A percentile compares a stretch with the other conserved stretches of the same genome.
phyloP scores from a whole-genome alignment of 2,329 filamentous ascomycete species.

The Arachnomyces sp. region DNA sequence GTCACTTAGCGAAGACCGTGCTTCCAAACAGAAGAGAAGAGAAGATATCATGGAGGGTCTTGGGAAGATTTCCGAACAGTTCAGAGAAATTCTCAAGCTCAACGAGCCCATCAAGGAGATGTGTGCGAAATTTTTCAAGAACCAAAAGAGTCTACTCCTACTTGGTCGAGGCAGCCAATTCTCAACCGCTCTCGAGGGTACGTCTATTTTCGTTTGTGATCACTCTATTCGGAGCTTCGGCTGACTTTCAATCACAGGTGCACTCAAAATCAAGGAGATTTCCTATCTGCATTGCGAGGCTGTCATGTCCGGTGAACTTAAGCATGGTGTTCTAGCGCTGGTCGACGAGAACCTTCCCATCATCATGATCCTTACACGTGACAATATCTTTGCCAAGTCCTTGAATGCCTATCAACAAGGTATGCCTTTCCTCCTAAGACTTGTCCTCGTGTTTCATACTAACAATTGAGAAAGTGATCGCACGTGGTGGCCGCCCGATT shows the following conservation, averaged over 20 bases:
- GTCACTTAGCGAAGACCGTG: conserved; percentile 90
- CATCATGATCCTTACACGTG: conserved; percentile 98
- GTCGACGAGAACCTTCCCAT: conserved; percentile 98
- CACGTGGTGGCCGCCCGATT: conserved; percentile 89
- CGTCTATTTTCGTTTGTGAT: conserved; percentile 14
- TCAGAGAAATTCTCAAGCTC: conserved; percentile 83
- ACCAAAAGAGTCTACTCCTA: conserved; percentile 92
- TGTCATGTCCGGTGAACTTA: conserved; percentile 99
- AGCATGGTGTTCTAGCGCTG: conserved; percentile 94
- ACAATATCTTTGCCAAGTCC: conserved; percentile 96
- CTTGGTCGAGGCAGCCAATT: conserved; percentile 94
- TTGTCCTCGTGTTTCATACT: conserved; percentile 13
- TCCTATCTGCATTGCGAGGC: conserved; percentile 99
- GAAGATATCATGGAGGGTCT: conserved; percentile 96
- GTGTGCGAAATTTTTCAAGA: conserved; percentile 85
- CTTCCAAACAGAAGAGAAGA: conserved; percentile 83
- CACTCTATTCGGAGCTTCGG: conserved; percentile 6
- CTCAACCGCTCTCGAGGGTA: conserved; percentile 87
- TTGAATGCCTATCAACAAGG: conserved; percentile 98
- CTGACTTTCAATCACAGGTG: conserved; percentile 43
- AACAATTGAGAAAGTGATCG: conserved; percentile 61
- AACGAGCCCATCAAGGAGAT: conserved; percentile 92
- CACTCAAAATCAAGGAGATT: conserved; percentile 99
- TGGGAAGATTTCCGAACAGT: conserved; percentile 77
- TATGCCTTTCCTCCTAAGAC: conserved; percentile 35